Evolutionary conservation across 208 protist species (phyloP), one percentile per base, ranked within the genome.

Genomic region (Leishmania braziliensis): DNA sequence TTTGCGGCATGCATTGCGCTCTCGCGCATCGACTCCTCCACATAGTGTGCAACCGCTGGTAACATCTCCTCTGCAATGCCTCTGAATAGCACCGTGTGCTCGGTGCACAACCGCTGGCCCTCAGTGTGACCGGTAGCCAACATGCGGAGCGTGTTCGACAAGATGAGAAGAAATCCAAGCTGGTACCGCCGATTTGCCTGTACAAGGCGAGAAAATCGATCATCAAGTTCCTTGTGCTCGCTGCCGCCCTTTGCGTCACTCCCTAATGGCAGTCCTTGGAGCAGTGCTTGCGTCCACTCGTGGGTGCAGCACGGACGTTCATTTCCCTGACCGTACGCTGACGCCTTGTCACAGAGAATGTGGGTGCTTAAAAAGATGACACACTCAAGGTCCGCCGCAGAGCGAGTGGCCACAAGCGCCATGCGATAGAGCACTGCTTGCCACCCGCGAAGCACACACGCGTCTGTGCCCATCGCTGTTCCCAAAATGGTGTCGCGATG

Each of bases 241-340:
- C 5, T 62, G 36, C 6, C 36, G 26, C 56, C 16, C 29, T 36
- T 23, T 29, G 20, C 20, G 0, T 3, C 66, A 51, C 70, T 50
- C 51, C 65, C 76, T 36, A 77, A 60, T 14, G 79, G 79, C 48
- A 86, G 63, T 0, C 78, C 83, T 9, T 60, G 69, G 33, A 89
- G 83, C 5, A 97, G 81, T 18, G 88, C 94, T 5, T 86, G 72
- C 10, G 81, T 82, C 92, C 94, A 97, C 77, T 92, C 89, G 8
- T 78, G 71, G 23, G 88, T 94, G 78, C 91, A 95, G 73, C 83
- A 94, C 23, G 94, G 94, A 0, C 91, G 86, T 43, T 95, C 94
- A 73, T 97, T 97, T n/a, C 94, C 94, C 75, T 95, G 88, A 46
- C 94, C 94, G 71, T 91, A 89, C 0, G 75, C 78, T 6, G 92